Percentiles rank a stretch among this genome's conserved stretches.
Evolutionary conservation across 768 basidiomycete genomes (phyloP).

Genomic region (Tulasnella calospora): DNA sequence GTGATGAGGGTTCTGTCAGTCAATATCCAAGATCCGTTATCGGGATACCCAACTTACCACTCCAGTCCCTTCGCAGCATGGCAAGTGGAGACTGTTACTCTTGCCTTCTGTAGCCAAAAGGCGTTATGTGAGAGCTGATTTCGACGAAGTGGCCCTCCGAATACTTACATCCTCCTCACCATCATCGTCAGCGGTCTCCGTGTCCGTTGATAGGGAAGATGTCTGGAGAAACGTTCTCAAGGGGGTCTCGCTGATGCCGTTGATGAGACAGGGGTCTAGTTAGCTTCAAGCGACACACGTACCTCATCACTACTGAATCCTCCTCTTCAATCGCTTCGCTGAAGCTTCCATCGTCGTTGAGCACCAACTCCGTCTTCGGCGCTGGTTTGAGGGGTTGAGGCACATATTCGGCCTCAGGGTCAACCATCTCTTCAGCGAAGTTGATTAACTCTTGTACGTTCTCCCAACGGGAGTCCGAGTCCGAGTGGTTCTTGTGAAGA

Average conservation of each 20-base stretch:
- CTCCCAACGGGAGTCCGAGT: constrained; percentile 74
- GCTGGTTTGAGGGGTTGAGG: not conserved
- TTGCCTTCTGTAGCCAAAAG: constrained; percentile 41
- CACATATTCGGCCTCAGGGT: not conserved
- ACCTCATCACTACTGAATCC: not conserved
- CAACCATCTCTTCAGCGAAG: constrained; percentile 54
- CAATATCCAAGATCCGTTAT: not conserved
- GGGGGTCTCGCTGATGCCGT: constrained; percentile 46
- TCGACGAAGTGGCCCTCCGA: not conserved
- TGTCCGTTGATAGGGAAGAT: constrained; percentile 78
- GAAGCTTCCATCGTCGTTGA: constrained; percentile 1
- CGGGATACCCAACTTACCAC: constrained; percentile 41
- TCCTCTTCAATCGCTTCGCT: constrained; percentile 4
- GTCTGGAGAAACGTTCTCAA: constrained; percentile 69
- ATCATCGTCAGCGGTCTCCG: constrained; percentile 49
- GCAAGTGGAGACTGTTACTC: constrained; percentile 79
- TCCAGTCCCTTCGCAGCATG: constrained; percentile 89
- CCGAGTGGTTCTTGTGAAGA: constrained; percentile 61
- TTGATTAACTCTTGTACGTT: constrained; percentile 80
- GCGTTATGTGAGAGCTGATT: not conserved
- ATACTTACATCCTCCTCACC: constrained; percentile 43
- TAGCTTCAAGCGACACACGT: not conserved
- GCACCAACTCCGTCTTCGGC: not conserved
- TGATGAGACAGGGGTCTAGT: not conserved
- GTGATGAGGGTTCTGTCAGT: not conserved